Evolutionary conservation across 176 grass and related monocot species (phyloP).

Genomic region (Hsuehochloa calcarea): DNA sequence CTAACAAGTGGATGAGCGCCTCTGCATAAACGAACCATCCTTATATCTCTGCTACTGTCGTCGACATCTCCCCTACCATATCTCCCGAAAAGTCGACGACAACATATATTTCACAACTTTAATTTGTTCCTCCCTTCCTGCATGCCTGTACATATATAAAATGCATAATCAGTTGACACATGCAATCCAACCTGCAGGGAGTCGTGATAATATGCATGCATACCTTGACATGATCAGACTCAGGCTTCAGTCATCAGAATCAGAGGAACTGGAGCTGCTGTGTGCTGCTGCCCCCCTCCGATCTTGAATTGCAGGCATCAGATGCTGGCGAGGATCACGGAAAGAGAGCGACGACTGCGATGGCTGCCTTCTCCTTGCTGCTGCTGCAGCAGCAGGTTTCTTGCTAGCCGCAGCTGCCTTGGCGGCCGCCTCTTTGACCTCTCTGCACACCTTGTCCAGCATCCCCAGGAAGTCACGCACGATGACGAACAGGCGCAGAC

Average conservation of each 20-base stretch:
- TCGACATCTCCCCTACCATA: too few species aligned
- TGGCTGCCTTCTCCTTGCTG: not conserved
- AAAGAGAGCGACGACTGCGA: conserved; percentile 24
- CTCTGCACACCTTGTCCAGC: conserved; percentile 78
- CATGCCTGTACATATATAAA: too few species aligned
- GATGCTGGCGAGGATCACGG: conserved; percentile 56
- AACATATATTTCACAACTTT: too few species aligned
- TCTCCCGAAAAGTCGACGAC: too few species aligned
- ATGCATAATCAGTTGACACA: too few species aligned
- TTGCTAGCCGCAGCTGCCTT: conserved; percentile 18
- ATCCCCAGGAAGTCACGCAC: conserved; percentile 76
- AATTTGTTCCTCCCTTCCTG: too few species aligned
- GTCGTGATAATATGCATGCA: too few species aligned
- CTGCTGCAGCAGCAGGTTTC: conserved; percentile 20
- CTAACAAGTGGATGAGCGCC: too few species aligned
- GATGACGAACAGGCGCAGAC: conserved; percentile 65
- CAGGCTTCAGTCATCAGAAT: conserved; percentile 23
- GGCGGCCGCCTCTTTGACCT: conserved; percentile 58
- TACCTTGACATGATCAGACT: too few species aligned
- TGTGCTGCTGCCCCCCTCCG: conserved; percentile 18
- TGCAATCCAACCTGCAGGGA: too few species aligned
- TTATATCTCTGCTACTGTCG: too few species aligned
- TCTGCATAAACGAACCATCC: too few species aligned
- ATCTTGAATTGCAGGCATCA: conserved; percentile 61
- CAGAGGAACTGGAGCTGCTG: conserved; percentile 47